phyloP scores from a whole-genome alignment of 805 yeast species.

The Candida gorgasii region DNA sequence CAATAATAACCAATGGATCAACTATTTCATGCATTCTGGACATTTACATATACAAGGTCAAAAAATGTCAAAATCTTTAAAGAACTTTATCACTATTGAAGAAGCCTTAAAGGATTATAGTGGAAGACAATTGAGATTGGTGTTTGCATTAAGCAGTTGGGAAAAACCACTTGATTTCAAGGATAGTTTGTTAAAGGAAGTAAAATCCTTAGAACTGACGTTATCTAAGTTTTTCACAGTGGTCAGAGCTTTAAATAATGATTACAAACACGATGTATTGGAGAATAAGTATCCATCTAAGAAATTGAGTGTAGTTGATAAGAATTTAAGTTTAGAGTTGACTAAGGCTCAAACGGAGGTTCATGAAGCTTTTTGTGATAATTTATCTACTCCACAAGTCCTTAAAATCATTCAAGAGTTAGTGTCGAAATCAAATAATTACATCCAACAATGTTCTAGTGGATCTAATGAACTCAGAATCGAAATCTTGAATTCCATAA shows the following conservation, averaged over 20 bases:
- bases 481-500: slow-evolving; percentile 65
- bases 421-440: slow-evolving; percentile 70
- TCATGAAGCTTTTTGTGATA: slow-evolving; percentile 84
- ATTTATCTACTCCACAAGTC: slow-evolving; percentile 76
- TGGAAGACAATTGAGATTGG: slow-evolving; percentile 83
- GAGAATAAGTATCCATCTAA: slow-evolving; percentile 55
- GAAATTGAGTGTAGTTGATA: slow-evolving; percentile 58
- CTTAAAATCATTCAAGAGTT: slow-evolving; percentile 65
- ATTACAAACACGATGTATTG: slow-evolving; percentile 51
- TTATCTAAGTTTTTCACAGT: slow-evolving; percentile 82
- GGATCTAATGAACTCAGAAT: slow-evolving; percentile 51
- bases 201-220: slow-evolving; percentile 70
- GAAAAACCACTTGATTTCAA: slow-evolving; percentile 91
- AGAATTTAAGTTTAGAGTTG: slow-evolving; percentile 52
- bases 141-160: slow-evolving; percentile 92
- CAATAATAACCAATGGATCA: slow-evolving; percentile 92
- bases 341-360: slow-evolving; percentile 55
- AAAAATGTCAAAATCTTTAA: slow-evolving; percentile 94
- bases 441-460: slow-evolving; percentile 52
- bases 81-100: slow-evolving; percentile 91
- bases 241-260: slow-evolving; percentile 78
- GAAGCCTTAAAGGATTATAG: slow-evolving; percentile 76
- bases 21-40: slow-evolving; percentile 95
- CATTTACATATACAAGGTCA: slow-evolving; percentile 98
- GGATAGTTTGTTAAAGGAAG: slow-evolving; percentile 74